Evolutionary conservation across 805 yeast species (phyloP).

Genomic region (Blastobotrys peoriensis): DNA sequence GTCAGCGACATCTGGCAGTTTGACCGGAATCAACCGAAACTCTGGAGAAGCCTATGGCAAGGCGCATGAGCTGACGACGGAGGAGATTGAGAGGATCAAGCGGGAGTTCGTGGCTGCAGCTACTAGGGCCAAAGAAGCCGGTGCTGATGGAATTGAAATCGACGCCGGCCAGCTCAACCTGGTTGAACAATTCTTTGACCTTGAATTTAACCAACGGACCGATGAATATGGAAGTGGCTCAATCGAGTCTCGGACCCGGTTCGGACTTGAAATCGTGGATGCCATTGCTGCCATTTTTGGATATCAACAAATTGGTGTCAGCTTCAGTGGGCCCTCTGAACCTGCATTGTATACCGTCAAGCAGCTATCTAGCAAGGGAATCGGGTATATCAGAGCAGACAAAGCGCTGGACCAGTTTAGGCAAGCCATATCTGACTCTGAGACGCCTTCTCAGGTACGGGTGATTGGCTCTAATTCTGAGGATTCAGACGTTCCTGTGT

Average conservation of each 20-base stretch:
- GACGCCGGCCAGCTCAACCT: conserved; percentile 62
- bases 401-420: no score
- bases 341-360: neutral
- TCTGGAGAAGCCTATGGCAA: neutral
- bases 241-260: conserved; percentile 50
- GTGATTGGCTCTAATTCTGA: neutral
- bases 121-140: conserved; percentile 46
- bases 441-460: neutral
- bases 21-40: neutral
- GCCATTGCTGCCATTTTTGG: conserved; percentile 48
- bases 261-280: conserved; percentile 48
- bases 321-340: conserved; percentile 22
- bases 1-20: neutral
- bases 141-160: conserved; percentile 60
- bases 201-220: conserved; percentile 43
- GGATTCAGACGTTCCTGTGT: neutral
- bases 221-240: conserved; percentile 65
- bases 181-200: conserved; percentile 41
- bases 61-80: conserved; percentile 28
- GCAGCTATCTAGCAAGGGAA: neutral
- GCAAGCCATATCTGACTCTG: no score
- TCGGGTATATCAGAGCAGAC: neutral
- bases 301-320: conserved; percentile 39
- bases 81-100: conserved; percentile 40
- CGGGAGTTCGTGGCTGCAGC: conserved; percentile 48